Evolutionary conservation across 306 rosid genomes (phyloP), one percentile per base, ranked within the genome.

Genomic region (Citrullus colocynthis): DNA sequence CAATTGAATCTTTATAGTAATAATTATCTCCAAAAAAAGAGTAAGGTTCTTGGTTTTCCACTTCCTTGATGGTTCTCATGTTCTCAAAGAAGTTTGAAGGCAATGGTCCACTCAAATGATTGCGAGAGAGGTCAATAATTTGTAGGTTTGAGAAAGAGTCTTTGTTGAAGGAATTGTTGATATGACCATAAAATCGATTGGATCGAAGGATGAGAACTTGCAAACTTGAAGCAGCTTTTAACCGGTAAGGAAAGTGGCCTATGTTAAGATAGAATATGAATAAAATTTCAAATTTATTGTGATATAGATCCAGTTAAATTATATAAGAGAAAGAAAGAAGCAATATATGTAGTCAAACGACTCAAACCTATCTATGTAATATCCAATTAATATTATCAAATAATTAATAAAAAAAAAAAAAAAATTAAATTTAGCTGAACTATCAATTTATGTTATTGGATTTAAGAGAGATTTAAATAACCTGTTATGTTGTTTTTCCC

Each of bases 41-140:
- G 9, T 6, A 7, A 9, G 48, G 9, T 42, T 42, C 7, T 42
- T 6, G 48, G 48, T 42, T 42, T 7, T 9, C 48, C 48, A 42
- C 48, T 42, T 32, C 20, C 69, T 42, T 80, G 85, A 86, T 86
- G 52, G 78, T 87, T 54, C 72, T 61, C 9, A 88, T 71, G 14
- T 79, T 76, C 7, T 51, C 21, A 15, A 88, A 21, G 52, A 56
- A 79, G 5, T 79, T n/a, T 39, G 76, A 9, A 32, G 88, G 87
- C 17, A 88, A 44, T 7, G 10, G 39, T 0, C 88, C 90, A 14
- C 17, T 76, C 24, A 86, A 86, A 4, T 55, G 6, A 37, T 88
- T 89, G 57, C 37, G n/a, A 0, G 89, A 85, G 4, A 89, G 16
- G 52, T 85, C 76, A 34, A 89, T 72, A 20, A 89, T 82, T 76